phyloP scores from a whole-genome alignment of 2,329 filamentous ascomycete species.

The Xylariaceae sp. region DNA sequence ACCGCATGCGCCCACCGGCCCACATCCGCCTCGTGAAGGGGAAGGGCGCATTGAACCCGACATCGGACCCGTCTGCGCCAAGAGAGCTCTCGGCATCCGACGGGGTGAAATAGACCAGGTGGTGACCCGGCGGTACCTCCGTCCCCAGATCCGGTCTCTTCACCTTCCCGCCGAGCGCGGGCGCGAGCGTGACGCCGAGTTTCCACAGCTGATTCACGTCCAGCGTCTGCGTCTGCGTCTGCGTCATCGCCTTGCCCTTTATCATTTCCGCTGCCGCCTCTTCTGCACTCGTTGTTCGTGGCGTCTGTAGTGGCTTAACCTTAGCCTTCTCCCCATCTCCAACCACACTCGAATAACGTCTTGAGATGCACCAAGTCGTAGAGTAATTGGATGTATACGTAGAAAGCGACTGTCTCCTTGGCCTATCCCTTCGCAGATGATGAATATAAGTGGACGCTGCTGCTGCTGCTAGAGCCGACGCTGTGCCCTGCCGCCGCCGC shows the following conservation, averaged over 20 bases:
- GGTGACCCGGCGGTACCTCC: constrained; percentile 53
- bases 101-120: constrained; percentile 60
- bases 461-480: not conserved
- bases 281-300: not conserved
- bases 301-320: constrained; percentile 1
- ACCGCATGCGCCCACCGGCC: constrained; percentile 55
- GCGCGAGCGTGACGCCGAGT: constrained; percentile 51
- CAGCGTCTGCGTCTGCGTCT: constrained; percentile 39
- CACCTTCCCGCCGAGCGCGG: constrained; percentile 31
- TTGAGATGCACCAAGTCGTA: too few species aligned
- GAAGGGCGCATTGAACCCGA: constrained; percentile 50
- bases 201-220: constrained; percentile 61
- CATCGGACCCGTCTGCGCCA: constrained; percentile 56
- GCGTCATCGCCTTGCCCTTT: not conserved
- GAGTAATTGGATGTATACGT: too few species aligned
- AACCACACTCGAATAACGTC: too few species aligned
- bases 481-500: not conserved
- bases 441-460: not conserved
- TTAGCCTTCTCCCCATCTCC: too few species aligned
- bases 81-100: constrained; percentile 48
- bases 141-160: constrained; percentile 1
- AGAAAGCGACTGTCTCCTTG: too few species aligned
- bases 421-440: too few species aligned
- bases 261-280: not conserved
- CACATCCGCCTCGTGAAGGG: constrained; percentile 63